Evolutionary conservation across 176 grass and related monocot species (phyloP).

Genomic region (Pharus latifolius): DNA sequence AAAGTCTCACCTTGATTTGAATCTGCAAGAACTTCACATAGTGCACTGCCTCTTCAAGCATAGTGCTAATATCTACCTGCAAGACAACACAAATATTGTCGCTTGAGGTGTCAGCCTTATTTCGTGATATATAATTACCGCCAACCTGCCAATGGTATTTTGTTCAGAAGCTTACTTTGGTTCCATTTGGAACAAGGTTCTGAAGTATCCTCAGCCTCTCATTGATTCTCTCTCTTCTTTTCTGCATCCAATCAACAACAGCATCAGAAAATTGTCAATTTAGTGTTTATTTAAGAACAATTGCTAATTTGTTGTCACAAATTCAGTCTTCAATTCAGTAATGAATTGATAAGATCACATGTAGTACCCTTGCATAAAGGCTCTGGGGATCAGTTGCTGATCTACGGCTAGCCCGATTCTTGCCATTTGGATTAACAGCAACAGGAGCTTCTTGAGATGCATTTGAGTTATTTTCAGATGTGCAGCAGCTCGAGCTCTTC

Average conservation of each 20-base stretch:
- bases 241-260: constrained; percentile 39
- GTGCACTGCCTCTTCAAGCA: constrained; percentile 84
- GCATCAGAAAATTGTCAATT: constrained; percentile 18
- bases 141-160: background rate
- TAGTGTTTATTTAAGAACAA: background rate
- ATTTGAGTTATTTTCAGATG: constrained; percentile 48
- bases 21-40: constrained; percentile 85
- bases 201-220: constrained; percentile 69
- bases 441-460: constrained; percentile 27
- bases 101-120: background rate
- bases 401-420: constrained; percentile 26
- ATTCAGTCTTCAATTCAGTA: no score
- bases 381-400: constrained; percentile 61
- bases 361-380: constrained; percentile 74
- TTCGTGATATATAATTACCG: background rate
- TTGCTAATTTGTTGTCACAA: no score
- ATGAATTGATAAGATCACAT: constrained; percentile 3
- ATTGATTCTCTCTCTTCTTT: constrained; percentile 83
- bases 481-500: constrained; percentile 33
- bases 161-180: constrained; percentile 55
- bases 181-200: constrained; percentile 83
- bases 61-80: constrained; percentile 88
- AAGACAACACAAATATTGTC: background rate
- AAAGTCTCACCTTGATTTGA: constrained; percentile 68
- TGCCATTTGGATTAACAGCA: constrained; percentile 17